A percentile compares a stretch with the other conserved stretches of the same genome.
Conservation (phyloP, 2,329 filamentous ascomycete species). For the Didymella lethalis region DNA sequence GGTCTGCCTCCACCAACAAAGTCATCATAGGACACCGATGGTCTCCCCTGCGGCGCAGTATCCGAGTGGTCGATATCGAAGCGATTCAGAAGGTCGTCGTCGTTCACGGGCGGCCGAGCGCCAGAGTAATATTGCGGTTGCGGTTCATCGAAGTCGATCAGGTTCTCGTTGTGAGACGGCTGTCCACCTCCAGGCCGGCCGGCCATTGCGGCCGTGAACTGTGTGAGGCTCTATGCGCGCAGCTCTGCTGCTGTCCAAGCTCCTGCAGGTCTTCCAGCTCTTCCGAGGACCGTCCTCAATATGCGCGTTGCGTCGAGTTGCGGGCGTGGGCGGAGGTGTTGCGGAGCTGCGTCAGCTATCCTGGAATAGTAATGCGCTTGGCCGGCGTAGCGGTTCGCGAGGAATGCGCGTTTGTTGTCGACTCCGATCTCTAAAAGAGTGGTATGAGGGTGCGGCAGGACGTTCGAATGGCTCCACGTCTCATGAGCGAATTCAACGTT, state of each 20-base stretch:
- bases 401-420: conserved; percentile 20
- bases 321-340: conserved; percentile 24
- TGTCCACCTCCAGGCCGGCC: conserved; percentile 64
- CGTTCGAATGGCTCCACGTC: conserved; percentile 14
- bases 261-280: conserved; percentile 34
- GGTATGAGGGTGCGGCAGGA: not conserved
- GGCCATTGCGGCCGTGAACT: conserved; percentile 54
- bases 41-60: conserved; percentile 69
- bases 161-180: conserved; percentile 61
- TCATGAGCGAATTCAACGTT: conserved; percentile 18
- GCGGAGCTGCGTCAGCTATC: conserved; percentile 33
- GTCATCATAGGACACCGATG: conserved; percentile 92
- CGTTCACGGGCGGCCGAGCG: conserved; percentile 78
- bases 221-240: conserved; percentile 33
- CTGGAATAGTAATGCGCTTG: conserved; percentile 22
- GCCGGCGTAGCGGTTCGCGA: conserved; percentile 12
- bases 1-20: conserved; percentile 77
- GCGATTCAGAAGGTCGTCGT: conserved; percentile 79
- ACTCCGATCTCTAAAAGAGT: conserved; percentile 1
- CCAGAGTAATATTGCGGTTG: conserved; percentile 77
- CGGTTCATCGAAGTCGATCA: conserved; percentile 77
- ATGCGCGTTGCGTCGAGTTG: conserved; percentile 16
- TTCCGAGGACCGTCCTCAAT: not conserved
- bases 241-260: conserved; percentile 30
- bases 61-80: conserved; percentile 75